Conservation (phyloP, 257 asterid genomes). For the Solanum phureja region DNA sequence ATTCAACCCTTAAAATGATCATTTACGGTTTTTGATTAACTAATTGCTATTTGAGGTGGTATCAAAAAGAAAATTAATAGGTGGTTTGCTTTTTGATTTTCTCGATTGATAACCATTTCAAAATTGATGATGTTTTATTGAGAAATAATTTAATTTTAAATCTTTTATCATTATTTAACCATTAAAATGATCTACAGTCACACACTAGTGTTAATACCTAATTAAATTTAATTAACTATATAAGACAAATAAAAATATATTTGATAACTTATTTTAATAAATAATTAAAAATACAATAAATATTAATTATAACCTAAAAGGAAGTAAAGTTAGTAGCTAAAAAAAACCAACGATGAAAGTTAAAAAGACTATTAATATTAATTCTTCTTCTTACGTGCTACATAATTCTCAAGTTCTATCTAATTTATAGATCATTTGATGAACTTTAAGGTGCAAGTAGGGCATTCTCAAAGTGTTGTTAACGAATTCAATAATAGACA, state of each 20-base stretch:
- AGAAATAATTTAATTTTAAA: not conserved
- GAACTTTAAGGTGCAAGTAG: not conserved
- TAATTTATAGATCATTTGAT: not conserved
- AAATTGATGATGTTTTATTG: no score
- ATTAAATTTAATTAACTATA: no score
- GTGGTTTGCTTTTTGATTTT: not conserved
- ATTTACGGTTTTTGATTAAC: not conserved
- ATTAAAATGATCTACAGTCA: not conserved
- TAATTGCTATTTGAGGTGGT: not conserved
- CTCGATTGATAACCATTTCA: not conserved
- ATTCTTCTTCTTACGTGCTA: not conserved
- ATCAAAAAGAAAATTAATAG: no score
- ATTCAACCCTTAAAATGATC: not conserved
- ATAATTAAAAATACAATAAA: no score
- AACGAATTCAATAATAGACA: not conserved
- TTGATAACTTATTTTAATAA: no score
- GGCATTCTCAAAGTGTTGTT: not conserved
- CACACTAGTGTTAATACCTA: not conserved
- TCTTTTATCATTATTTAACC: no score
- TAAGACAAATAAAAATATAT: not conserved
- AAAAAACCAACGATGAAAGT: no score
- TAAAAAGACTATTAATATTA: not conserved
- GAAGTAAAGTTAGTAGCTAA: not conserved
- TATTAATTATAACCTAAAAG: not conserved
- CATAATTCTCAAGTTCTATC: not conserved